A percentile compares a stretch with the other conserved stretches of the same genome.
Conservation (phyloP, 129 eudicot genomes). For the carrot (Daucus carota) region DNA sequence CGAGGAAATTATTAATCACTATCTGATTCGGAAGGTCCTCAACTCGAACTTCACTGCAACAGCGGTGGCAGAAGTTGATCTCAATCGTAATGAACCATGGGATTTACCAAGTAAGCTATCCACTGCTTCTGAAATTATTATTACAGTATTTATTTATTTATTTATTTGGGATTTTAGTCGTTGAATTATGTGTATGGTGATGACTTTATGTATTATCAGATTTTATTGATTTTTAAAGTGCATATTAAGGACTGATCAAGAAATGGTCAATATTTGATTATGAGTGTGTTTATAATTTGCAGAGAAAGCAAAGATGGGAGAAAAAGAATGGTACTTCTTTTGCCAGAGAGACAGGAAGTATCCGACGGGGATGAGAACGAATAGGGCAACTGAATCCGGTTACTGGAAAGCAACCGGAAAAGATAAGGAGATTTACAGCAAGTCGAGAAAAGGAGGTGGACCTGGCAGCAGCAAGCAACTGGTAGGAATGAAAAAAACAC, state of each 20-base stretch:
- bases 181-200: background rate
- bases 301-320: constrained; percentile 91
- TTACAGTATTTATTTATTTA: no score
- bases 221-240: no score
- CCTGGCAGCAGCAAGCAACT: constrained; percentile 23
- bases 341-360: constrained; percentile 75
- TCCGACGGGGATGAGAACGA: constrained; percentile 89
- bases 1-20: constrained; percentile 62
- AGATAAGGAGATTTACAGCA: constrained; percentile 62
- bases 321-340: constrained; percentile 73
- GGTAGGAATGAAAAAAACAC: constrained; percentile 87
- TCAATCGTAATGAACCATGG: constrained; percentile 79
- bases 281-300: constrained; percentile 7
- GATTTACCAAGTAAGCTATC: constrained; percentile 59
- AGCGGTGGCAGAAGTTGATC: constrained; percentile 69
- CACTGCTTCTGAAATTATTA: background rate
- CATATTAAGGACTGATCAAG: background rate
- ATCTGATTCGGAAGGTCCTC: constrained; percentile 44
- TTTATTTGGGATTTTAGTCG: background rate
- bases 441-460: constrained; percentile 19
- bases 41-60: constrained; percentile 34
- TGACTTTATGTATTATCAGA: no score
- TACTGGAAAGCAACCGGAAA: constrained; percentile 95
- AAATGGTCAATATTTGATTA: background rate
- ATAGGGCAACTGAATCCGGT: constrained; percentile 77